Evolutionary conservation across 2,329 filamentous ascomycete genomes (phyloP).

Genomic region (Monilinia polystroma): DNA sequence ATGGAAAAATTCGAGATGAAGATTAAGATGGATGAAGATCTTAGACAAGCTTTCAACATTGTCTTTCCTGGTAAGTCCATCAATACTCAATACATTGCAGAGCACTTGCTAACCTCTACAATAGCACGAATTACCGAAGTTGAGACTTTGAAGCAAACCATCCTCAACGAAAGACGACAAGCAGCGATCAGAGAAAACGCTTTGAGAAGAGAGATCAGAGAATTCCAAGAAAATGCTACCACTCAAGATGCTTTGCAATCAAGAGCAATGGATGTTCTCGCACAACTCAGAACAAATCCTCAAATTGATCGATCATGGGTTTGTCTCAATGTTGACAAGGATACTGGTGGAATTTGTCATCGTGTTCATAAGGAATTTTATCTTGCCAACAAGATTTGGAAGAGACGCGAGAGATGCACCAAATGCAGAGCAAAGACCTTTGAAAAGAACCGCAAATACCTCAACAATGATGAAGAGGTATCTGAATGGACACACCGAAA

Average conservation of each 20-base stretch:
- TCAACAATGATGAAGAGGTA: background rate
- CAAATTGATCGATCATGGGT: slow-evolving; percentile 7
- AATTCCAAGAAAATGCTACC: background rate
- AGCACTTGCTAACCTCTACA: background rate
- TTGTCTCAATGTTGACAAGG: background rate
- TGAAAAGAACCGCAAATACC: slow-evolving; percentile 10
- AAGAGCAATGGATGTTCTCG: slow-evolving; percentile 10
- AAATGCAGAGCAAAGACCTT: slow-evolving; percentile 10
- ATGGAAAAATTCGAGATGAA: slow-evolving; percentile 18
- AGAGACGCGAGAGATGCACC: slow-evolving; percentile 15
- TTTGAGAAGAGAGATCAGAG: slow-evolving; percentile 55
- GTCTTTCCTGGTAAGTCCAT: slow-evolving; percentile 15
- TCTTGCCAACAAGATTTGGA: slow-evolving; percentile 2
- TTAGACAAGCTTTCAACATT: slow-evolving; percentile 14
- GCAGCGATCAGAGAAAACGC: slow-evolving; percentile 44
- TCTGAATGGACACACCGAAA: slow-evolving; percentile 2
- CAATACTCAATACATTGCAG: background rate
- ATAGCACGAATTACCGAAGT: slow-evolving; percentile 17
- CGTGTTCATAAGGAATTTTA: slow-evolving; percentile 19
- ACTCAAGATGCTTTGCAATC: slow-evolving; percentile 11
- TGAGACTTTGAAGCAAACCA: slow-evolving; percentile 12
- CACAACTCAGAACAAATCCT: slow-evolving; percentile 1
- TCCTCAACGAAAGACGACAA: slow-evolving; percentile 12
- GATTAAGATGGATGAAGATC: slow-evolving; percentile 8
- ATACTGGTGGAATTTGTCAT: background rate